Percentiles rank a stretch among this genome's conserved stretches.
phyloP scores from a whole-genome alignment of 1,284 basidiomycete genomes.

The Ustilago hordei region DNA sequence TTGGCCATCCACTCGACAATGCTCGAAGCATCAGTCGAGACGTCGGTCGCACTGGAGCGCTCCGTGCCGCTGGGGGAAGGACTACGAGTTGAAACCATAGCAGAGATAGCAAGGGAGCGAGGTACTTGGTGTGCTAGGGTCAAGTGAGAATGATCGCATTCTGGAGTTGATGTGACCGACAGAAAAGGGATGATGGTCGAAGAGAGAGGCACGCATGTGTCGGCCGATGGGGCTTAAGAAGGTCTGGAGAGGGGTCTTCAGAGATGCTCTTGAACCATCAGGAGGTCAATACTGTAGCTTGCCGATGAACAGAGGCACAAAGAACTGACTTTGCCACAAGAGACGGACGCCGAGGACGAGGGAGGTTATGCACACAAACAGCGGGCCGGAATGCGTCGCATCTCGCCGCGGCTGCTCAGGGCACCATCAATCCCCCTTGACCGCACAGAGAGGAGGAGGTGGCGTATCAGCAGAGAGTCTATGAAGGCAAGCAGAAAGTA shows the following conservation, averaged over 20 bases:
- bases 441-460: not conserved
- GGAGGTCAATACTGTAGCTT: not conserved
- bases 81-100: constrained; percentile 42
- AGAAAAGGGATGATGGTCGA: constrained; percentile 14
- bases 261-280: not conserved
- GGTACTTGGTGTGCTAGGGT: not conserved
- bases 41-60: constrained; percentile 33
- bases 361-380: not conserved
- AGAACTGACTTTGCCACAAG: not conserved
- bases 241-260: not conserved
- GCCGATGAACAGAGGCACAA: not conserved
- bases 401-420: not conserved
- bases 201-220: constrained; percentile 5
- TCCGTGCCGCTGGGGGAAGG: constrained; percentile 38
- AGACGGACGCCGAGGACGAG: not conserved
- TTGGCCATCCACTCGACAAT: constrained; percentile 28
- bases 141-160: not conserved
- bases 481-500: not conserved
- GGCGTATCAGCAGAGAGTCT: not conserved
- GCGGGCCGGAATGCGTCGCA: too few relatives aligned
- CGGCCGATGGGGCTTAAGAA: constrained; percentile 9
- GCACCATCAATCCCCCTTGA: not conserved
- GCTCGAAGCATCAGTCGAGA: constrained; percentile 36
- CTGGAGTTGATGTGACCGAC: not conserved
- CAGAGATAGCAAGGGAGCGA: not conserved